Evolutionary conservation across 768 basidiomycete genomes (phyloP).

Genomic region (Clathrus columnatus): DNA sequence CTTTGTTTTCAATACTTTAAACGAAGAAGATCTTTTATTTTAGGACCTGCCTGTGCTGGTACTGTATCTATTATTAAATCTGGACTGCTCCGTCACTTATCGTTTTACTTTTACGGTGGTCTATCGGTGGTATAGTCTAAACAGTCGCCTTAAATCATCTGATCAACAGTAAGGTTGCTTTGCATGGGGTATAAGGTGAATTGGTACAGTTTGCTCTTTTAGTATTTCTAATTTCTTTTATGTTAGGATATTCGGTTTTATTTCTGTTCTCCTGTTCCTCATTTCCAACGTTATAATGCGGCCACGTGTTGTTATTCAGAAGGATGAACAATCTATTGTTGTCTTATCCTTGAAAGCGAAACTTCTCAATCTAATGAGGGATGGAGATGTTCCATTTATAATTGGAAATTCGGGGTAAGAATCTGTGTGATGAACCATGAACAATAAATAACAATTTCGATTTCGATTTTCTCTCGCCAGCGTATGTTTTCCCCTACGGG

Average conservation of each 20-base stretch:
- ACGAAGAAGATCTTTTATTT: constrained; percentile 31
- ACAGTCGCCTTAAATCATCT: constrained; percentile 45
- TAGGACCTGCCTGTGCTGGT: constrained; percentile 40
- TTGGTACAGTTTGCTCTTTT: too few relatives aligned
- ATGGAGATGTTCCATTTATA: not conserved
- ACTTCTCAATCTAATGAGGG: constrained; percentile 2
- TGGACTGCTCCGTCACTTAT: too few relatives aligned
- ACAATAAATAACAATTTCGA: not conserved
- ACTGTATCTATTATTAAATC: constrained; percentile 9
- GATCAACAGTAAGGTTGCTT: constrained; percentile 7
- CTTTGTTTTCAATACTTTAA: constrained; percentile 41
- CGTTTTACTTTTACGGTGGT: constrained; percentile 12
- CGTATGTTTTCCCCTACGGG: not conserved
- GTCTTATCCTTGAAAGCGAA: too few relatives aligned
- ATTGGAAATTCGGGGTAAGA: constrained; percentile 8
- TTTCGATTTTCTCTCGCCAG: not conserved
- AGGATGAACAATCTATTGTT: too few relatives aligned
- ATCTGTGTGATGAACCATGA: too few relatives aligned
- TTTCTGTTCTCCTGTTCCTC: constrained; percentile 15
- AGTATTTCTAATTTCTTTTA: too few relatives aligned
- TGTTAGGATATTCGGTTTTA: too few relatives aligned
- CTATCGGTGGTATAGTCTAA: constrained; percentile 38
- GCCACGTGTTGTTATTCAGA: constrained; percentile 12
- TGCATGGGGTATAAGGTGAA: constrained; percentile 1
- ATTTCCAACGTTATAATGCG: constrained; percentile 16